Base-by-base conservation (phyloP, 2,329 filamentous ascomycete genomes). In the Colletotrichum incanum region DNA sequence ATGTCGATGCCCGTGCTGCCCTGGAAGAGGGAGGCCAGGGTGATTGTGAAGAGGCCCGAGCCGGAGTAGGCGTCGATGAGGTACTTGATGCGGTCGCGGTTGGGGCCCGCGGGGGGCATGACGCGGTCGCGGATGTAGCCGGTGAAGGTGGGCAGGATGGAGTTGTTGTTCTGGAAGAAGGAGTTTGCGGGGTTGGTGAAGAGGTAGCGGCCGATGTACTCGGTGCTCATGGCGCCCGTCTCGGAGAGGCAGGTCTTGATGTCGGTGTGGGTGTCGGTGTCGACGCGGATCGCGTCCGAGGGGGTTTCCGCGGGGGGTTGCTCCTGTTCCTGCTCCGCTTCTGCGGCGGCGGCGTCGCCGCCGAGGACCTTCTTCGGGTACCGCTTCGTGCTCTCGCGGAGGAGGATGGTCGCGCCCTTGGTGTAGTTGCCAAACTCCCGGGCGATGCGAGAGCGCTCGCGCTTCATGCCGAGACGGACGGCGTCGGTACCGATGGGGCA, bases 121-220 rank as follows among this genome's bases (percentile, higher is more conserved):
- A 96, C 93, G 81, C 93, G 90, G 47, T 93, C 87, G 74, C 94
- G 93, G 80, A 98, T 94, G 85, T 97, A 98, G 75, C 91, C 88
- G 18, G 95, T 97, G 83, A 98, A 97, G 20, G 86, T 84, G 39
- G 94, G 91, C 31, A 99, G 92, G 83, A 99, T 98, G 67, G 95
- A 97, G 86, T 98, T 98, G 89, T 99, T 99, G 88, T 99, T 99
- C 80, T 99, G 96, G 89, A 99, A 99, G 86, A 99, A 99, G 64
- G 94, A 91, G 72, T 95, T 95, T 14, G 96, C 96, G 3, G 93
- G 94, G 84, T 97, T 98, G 80, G 92, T 92, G 84, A 99, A 98
- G 79, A 92, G 86, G 85, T 93, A 96, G 81, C 91, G 85, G 79
- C 93, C 94, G 74, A 99, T 90, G 83, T 97, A 98, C 82, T 99